phyloP scores from a whole-genome alignment of 345 rosid species.

The Garcia nutans region DNA sequence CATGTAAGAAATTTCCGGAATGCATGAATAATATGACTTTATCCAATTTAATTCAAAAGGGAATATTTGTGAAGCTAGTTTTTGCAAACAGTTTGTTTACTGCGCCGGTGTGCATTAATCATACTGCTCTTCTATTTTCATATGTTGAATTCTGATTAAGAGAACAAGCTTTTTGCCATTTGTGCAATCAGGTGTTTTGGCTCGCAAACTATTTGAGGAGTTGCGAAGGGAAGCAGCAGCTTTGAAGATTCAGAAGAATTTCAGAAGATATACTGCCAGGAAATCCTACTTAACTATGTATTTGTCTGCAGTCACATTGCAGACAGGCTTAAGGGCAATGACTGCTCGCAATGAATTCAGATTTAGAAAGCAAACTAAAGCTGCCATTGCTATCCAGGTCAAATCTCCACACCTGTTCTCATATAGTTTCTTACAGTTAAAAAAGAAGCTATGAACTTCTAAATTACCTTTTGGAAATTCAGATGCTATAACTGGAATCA shows the following conservation, averaged over 20 bases:
- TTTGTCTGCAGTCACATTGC: slow-evolving; percentile 65
- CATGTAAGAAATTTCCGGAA: not conserved
- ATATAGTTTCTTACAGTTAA: slow-evolving; percentile 18
- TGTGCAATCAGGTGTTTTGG: slow-evolving; percentile 60
- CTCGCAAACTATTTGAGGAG: slow-evolving; percentile 79
- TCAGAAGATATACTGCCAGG: slow-evolving; percentile 62
- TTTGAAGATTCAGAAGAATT: slow-evolving; percentile 83
- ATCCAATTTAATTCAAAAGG: not conserved
- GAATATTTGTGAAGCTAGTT: not conserved
- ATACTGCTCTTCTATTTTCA: not conserved
- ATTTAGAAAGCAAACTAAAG: slow-evolving; percentile 87
- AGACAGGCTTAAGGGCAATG: slow-evolving; percentile 92
- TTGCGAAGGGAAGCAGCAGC: slow-evolving; percentile 88
- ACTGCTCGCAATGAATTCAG: slow-evolving; percentile 91
- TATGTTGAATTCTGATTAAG: slow-evolving; percentile 5
- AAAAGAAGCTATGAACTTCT: slow-evolving; percentile 14
- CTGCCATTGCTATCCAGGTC: slow-evolving; percentile 90
- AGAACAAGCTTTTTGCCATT: slow-evolving; percentile 20
- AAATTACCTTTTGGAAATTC: slow-evolving; percentile 10
- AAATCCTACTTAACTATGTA: slow-evolving; percentile 52
- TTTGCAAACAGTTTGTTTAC: not conserved
- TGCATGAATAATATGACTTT: not conserved
- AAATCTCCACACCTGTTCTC: slow-evolving; percentile 16
- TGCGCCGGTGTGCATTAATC: not conserved
- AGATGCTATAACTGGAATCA: slow-evolving; percentile 13